Evolutionary conservation across 495 filamentous ascomycete genomes (phyloP), one percentile per base, ranked within the genome.

Genomic region (Stereocaulon alpinum): DNA sequence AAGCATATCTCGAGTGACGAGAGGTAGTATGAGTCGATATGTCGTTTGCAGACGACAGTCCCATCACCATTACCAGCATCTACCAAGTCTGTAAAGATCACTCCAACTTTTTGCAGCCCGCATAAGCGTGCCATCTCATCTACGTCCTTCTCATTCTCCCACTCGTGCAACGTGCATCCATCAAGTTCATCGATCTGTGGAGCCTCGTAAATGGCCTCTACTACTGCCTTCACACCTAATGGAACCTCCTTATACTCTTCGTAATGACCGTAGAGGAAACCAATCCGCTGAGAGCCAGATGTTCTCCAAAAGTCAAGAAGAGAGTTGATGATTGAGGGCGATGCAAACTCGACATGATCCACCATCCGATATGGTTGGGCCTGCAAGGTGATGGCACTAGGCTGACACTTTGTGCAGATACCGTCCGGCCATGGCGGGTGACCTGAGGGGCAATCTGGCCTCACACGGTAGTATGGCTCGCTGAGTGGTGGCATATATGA

Each of bases 391-490:
- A 99, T 99, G 29, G 93, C 93, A 59, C 91, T 95, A 15, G 93
- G 93, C 67, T 99, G 93, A 67, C 93, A 99, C 70, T 97, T 99
- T 44, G 90, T 94, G 74, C 93, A 99, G 63, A 99, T 97, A n/a
- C 93, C 93, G 63, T 92, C 90, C 17, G 93, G 93, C 86, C 92
- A 99, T 44, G 83, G 80, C 2, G 89, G 85, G 69, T 99, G 93
- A 6, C 93, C 92, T 4, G 91, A 89, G 6, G 93, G 92, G 66
- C 93, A 99, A 66, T 95, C 82, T 30, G 78, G 82, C 68, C 81
- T 86, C 50, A 99, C 91, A 49, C 93, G 82, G 70, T 89, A 96
- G 70, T 88, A 96, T 2, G 92, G 94, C 69, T 99, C 93, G 62
- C 81, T 90, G 6, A 99, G 80, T 0, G 93, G 93, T 7, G 94